phyloP scores from a whole-genome alignment of 2,329 filamentous ascomycete genomes.

The Monilinia polystroma region DNA sequence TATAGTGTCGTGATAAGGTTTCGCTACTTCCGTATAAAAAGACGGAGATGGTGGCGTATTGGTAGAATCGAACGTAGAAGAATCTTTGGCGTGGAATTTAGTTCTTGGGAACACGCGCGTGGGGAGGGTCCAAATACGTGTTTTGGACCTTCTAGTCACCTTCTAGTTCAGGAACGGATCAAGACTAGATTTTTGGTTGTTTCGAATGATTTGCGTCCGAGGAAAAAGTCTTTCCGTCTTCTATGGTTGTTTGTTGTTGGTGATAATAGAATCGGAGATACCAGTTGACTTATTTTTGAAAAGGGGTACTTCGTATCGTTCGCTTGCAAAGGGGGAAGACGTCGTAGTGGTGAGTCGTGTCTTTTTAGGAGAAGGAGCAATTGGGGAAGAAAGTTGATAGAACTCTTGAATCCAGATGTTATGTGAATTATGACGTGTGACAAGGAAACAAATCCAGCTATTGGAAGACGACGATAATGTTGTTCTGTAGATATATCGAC shows the following conservation, averaged over 20 bases:
- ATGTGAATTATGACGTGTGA: neutral
- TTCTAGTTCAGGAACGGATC: neutral
- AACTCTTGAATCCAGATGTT: neutral
- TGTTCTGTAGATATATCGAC: neutral
- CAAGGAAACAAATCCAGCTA: neutral
- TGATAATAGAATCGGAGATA: neutral
- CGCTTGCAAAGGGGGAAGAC: neutral
- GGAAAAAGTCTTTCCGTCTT: neutral
- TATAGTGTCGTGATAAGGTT: too few species aligned
- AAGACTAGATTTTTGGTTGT: too few species aligned
- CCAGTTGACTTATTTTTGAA: neutral
- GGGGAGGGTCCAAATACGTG: neutral
- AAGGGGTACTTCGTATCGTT: neutral
- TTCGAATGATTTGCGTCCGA: neutral
- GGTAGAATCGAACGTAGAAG: neutral
- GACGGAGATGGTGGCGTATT: too few species aligned
- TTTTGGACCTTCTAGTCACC: neutral
- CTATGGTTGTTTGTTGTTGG: neutral
- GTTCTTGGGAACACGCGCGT: neutral
- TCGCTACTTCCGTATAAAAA: too few species aligned
- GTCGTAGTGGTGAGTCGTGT: neutral
- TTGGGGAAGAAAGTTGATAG: neutral
- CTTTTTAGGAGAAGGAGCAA: neutral
- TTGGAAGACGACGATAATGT: neutral
- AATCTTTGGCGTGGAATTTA: neutral